These are phyloP conservation scores for Inga leiocalycina DNA, from an alignment of 306 rosid species.

Conservation along the genomic window DNA sequence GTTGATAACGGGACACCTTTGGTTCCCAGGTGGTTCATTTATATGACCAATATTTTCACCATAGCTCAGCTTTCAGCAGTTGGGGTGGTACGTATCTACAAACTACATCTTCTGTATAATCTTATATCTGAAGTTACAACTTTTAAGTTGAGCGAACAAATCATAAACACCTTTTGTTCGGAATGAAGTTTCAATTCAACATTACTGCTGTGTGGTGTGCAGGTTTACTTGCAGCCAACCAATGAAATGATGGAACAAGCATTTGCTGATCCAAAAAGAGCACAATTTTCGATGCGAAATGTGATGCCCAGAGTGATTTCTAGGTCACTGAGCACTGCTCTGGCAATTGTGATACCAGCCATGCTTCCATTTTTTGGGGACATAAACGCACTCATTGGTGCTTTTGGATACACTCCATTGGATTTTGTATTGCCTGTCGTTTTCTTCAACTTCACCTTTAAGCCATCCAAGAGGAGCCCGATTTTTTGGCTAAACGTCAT, in stretches of 20 bases:
- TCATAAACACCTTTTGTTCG: not conserved
- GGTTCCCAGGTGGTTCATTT: slow-evolving; percentile 70
- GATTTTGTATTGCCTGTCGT: slow-evolving; percentile 73
- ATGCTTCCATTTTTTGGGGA: slow-evolving; percentile 93
- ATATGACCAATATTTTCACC: slow-evolving; percentile 67
- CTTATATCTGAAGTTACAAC: not conserved
- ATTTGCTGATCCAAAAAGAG: slow-evolving; percentile 53
- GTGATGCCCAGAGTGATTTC: slow-evolving; percentile 63
- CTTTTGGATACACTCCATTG: slow-evolving; percentile 83
- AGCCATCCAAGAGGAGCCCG: slow-evolving; percentile 61
- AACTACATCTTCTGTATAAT: not conserved
- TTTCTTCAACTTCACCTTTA: slow-evolving; percentile 72
- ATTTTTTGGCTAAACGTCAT: slow-evolving; percentile 60
- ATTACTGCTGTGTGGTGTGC: slow-evolving; percentile 2
- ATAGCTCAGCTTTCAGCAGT: slow-evolving; percentile 72
- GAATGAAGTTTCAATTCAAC: not conserved
- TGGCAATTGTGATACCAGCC: slow-evolving; percentile 62
- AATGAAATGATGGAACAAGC: slow-evolving; percentile 68
- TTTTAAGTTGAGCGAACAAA: not conserved
- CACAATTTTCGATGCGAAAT: slow-evolving; percentile 60
- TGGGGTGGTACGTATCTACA: slow-evolving; percentile 54
- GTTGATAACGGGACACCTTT: slow-evolving; percentile 56
- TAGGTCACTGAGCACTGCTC: slow-evolving; percentile 50
- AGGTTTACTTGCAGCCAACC: slow-evolving; percentile 82
- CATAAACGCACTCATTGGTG: slow-evolving; percentile 72